These are phyloP conservation scores for Aspergillus piperis DNA, from an alignment of 2,329 filamentous ascomycete genomes.

Conservation along the genomic window DNA sequence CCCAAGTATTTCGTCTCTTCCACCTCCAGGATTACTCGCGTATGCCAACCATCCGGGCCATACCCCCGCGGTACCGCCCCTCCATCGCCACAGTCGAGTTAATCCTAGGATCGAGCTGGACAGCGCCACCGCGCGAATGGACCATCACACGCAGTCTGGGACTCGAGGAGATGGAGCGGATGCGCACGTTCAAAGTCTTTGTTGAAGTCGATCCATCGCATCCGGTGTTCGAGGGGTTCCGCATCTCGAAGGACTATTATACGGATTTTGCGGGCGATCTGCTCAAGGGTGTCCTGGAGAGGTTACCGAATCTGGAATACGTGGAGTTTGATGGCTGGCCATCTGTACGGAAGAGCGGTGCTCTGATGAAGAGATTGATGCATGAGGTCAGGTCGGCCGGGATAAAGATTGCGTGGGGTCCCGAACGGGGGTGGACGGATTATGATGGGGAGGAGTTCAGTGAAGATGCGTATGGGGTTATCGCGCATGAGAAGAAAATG, in stretches of 20 bases:
- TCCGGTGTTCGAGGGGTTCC: slow-evolving; percentile 58
- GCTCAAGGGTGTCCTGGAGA: slow-evolving; percentile 52
- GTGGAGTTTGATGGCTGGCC: slow-evolving; percentile 62
- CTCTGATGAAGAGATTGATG: slow-evolving; percentile 53
- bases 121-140: slow-evolving; percentile 57
- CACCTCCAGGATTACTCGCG: slow-evolving; percentile 52
- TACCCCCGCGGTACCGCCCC: slow-evolving; percentile 54
- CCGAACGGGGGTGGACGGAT: slow-evolving; percentile 41
- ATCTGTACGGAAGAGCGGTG: slow-evolving; percentile 52
- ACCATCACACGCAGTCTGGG: slow-evolving; percentile 53
- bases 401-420: slow-evolving; percentile 44
- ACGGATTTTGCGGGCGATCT: slow-evolving; percentile 57
- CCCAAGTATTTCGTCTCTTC: slow-evolving; percentile 56
- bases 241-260: slow-evolving; percentile 59
- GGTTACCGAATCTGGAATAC: slow-evolving; percentile 49
- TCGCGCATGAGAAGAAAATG: background rate
- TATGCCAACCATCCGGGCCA: slow-evolving; percentile 48
- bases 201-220: slow-evolving; percentile 59
- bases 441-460: slow-evolving; percentile 26
- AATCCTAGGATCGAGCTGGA: slow-evolving; percentile 62
- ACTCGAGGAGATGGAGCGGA: slow-evolving; percentile 49
- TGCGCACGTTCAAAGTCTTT: slow-evolving; percentile 57
- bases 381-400: slow-evolving; percentile 35
- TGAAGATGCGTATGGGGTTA: slow-evolving; percentile 16
- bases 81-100: slow-evolving; percentile 57